phyloP scores from a whole-genome alignment of 441 rosid species.

The Pelargonium australe region DNA sequence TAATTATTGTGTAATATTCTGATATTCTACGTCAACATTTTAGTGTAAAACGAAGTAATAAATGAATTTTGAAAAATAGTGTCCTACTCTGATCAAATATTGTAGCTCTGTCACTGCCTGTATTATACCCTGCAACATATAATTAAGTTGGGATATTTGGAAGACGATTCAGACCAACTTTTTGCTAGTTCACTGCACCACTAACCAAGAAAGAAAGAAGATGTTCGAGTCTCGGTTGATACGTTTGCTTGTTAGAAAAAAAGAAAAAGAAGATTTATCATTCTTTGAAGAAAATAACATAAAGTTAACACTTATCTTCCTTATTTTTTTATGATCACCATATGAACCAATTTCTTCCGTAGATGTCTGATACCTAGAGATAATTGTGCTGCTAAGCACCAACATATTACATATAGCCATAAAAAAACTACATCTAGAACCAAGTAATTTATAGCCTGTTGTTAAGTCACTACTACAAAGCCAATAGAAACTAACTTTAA shows the following conservation, averaged over 20 bases:
- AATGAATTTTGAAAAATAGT: no score
- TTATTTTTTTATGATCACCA: not conserved
- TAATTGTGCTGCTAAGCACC: not conserved
- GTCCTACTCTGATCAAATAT: no score
- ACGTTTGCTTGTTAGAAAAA: no score
- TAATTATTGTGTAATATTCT: no score
- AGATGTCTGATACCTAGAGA: constrained; percentile 6
- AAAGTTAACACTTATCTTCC: not conserved
- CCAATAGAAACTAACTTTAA: not conserved
- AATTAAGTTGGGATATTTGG: no score
- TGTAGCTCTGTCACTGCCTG: no score
- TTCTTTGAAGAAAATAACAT: not conserved
- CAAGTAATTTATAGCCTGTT: constrained; percentile 7
- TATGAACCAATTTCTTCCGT: constrained; percentile 4
- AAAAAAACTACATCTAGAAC: constrained; percentile 9
- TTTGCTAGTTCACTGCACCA: not conserved
- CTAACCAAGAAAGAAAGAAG: not conserved
- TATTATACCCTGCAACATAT: no score
- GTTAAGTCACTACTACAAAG: not conserved
- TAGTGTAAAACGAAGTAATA: no score
- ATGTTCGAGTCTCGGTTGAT: no score
- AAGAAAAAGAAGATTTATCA: not conserved
- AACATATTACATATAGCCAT: not conserved
- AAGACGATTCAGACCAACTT: no score
- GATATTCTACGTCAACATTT: no score